Evolutionary conservation across 129 eudicot genomes (phyloP).

Genomic region (Dittrichia graveolens): DNA sequence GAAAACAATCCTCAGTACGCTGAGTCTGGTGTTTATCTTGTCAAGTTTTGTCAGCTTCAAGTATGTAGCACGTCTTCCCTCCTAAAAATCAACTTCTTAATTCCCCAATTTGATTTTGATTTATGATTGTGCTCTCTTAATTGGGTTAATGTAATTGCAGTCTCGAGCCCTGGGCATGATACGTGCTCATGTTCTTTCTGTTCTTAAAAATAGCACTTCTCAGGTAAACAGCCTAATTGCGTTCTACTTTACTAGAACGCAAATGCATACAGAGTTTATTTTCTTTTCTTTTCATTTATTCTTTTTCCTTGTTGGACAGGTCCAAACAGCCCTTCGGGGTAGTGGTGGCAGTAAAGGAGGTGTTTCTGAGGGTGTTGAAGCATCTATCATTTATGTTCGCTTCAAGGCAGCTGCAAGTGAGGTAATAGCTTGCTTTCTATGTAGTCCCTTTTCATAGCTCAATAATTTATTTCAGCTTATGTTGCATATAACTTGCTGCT

Average conservation of each 20-base stretch:
- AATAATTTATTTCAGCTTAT: slow-evolving; percentile 18
- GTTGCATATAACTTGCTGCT: slow-evolving; percentile 8
- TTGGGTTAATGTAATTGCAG: slow-evolving; percentile 37
- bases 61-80: slow-evolving; percentile 36
- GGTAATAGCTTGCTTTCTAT: slow-evolving; percentile 48
- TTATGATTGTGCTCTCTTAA: slow-evolving; percentile 9
- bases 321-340: slow-evolving; percentile 73
- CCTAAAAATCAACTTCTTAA: not conserved
- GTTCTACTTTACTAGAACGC: slow-evolving; percentile 17
- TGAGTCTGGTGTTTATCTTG: slow-evolving; percentile 90
- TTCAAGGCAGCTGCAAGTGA: slow-evolving; percentile 99
- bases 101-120: slow-evolving; percentile 23
- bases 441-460: not conserved
- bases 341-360: slow-evolving; percentile 62
- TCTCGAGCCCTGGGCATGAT: slow-evolving; percentile 91
- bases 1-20: slow-evolving; percentile 99
- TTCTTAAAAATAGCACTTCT: slow-evolving; percentile 84
- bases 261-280: slow-evolving; percentile 11
- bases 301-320: slow-evolving; percentile 45
- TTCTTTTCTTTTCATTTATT: not conserved
- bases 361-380: slow-evolving; percentile 92
- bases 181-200: slow-evolving; percentile 84
- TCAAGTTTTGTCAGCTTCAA: slow-evolving; percentile 98
- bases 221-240: slow-evolving; percentile 54
- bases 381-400: slow-evolving; percentile 91